Conservation (phyloP, 2,329 filamentous ascomycete species). For the Chaetomium sp. region DNA sequence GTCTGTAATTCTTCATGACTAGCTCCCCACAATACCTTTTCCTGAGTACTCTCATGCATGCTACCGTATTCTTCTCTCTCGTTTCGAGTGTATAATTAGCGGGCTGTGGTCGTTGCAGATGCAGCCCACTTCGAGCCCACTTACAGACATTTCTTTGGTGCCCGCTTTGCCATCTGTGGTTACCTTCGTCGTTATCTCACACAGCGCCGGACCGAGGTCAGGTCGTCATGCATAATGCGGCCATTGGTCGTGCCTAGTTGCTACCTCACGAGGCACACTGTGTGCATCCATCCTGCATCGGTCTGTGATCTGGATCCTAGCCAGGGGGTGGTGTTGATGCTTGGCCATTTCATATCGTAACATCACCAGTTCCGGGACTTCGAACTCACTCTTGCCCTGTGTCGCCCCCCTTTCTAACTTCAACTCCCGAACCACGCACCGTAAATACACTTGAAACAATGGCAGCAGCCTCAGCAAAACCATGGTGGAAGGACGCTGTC, state of each 20-base stretch:
- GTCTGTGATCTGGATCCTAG: too few species aligned
- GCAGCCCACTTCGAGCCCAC: not conserved
- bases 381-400: not conserved
- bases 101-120: not conserved
- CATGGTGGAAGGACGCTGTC: slow-evolving; percentile 49
- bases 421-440: too few species aligned
- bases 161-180: not conserved
- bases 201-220: too few species aligned
- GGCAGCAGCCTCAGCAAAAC: slow-evolving; percentile 4
- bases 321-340: too few species aligned
- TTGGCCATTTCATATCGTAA: not conserved
- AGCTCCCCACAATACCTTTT: too few species aligned
- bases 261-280: not conserved
- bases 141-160: not conserved
- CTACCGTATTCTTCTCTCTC: too few species aligned
- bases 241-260: not conserved
- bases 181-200: too few species aligned
- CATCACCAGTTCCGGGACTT: not conserved
- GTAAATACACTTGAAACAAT: not conserved
- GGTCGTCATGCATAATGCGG: not conserved
- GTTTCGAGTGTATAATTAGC: not conserved
- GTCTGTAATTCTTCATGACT: too few species aligned
- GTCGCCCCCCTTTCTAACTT: not conserved
- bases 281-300: too few species aligned
- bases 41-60: too few species aligned